Conservation (phyloP, 2,329 filamentous ascomycete genomes). For the Sporothrix schenckii region DNA sequence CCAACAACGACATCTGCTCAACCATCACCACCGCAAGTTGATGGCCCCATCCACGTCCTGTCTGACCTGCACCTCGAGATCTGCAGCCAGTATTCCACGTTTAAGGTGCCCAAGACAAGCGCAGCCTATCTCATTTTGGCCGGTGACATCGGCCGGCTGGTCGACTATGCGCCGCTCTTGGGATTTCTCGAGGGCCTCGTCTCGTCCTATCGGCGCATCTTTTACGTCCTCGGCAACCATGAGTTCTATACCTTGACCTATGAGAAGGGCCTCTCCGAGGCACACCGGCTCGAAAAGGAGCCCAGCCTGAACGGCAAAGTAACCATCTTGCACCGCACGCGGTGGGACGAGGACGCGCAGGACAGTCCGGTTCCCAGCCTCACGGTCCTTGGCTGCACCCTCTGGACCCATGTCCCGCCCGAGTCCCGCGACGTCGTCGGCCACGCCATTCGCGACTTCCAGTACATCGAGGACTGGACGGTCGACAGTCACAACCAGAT, state of each 20-base stretch:
- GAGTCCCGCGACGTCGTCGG: constrained; percentile 47
- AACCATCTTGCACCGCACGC: constrained; percentile 19
- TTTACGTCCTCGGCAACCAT: constrained; percentile 60
- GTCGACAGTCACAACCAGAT: constrained; percentile 53
- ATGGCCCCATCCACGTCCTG: constrained; percentile 49
- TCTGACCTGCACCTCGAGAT: constrained; percentile 62
- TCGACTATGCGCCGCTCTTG: constrained; percentile 44
- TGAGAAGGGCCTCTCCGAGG: constrained; percentile 14
- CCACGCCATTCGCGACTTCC: constrained; percentile 56
- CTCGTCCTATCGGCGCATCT: constrained; percentile 51
- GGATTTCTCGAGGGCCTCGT: constrained; percentile 55
- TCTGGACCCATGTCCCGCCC: constrained; percentile 57
- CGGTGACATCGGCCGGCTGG: constrained; percentile 59
- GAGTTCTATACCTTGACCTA: constrained; percentile 50
- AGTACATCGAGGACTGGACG: constrained; percentile 54
- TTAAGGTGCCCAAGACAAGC: constrained; percentile 39
- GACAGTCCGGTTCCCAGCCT: constrained; percentile 24
- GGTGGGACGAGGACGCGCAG: not conserved
- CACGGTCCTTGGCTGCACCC: constrained; percentile 57
- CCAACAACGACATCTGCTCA: not conserved
- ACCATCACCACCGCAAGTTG: not conserved
- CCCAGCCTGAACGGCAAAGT: constrained; percentile 7
- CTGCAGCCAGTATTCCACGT: constrained; percentile 27
- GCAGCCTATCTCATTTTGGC: constrained; percentile 57
- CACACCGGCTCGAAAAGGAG: constrained; percentile 26